A percentile compares a stretch with the other conserved stretches of the same genome.
Conservation (phyloP, 345 rosid genomes). For the Jatropha curcas region DNA sequence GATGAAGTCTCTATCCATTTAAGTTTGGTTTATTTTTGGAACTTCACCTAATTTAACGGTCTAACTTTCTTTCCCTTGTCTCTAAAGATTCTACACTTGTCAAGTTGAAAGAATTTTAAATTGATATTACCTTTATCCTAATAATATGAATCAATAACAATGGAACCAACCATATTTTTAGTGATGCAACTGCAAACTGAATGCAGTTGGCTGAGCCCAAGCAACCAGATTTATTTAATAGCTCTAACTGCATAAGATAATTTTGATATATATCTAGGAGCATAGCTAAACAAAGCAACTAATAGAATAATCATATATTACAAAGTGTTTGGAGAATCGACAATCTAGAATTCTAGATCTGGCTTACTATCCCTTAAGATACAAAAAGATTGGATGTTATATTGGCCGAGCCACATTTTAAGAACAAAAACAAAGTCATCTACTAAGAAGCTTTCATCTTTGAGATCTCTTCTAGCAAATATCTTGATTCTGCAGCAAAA, state of each 20-base stretch:
- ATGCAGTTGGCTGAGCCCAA: background rate
- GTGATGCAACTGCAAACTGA: background rate
- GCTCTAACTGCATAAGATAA: background rate
- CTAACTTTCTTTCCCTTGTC: too few relatives aligned
- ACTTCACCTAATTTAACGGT: too few relatives aligned
- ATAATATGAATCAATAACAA: too few relatives aligned
- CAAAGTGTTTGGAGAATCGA: constrained; percentile 7
- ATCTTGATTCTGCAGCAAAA: constrained; percentile 71
- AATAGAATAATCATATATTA: constrained; percentile 19
- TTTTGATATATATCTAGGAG: background rate
- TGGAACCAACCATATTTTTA: too few relatives aligned
- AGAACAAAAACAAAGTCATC: background rate
- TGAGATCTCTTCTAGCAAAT: constrained; percentile 70
- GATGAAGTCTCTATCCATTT: too few relatives aligned
- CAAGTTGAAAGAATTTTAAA: too few relatives aligned
- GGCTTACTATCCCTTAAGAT: background rate
- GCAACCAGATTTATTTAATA: background rate
- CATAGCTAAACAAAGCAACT: background rate
- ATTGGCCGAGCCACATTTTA: background rate
- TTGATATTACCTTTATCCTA: too few relatives aligned
- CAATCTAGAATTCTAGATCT: background rate
- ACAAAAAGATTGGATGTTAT: background rate
- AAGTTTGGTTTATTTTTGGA: too few relatives aligned
- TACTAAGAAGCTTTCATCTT: constrained; percentile 52
- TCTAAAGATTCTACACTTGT: too few relatives aligned